These are phyloP conservation scores for Blumeria graminis DNA, from an alignment of 2,329 filamentous ascomycete species.

Conservation along the genomic window DNA sequence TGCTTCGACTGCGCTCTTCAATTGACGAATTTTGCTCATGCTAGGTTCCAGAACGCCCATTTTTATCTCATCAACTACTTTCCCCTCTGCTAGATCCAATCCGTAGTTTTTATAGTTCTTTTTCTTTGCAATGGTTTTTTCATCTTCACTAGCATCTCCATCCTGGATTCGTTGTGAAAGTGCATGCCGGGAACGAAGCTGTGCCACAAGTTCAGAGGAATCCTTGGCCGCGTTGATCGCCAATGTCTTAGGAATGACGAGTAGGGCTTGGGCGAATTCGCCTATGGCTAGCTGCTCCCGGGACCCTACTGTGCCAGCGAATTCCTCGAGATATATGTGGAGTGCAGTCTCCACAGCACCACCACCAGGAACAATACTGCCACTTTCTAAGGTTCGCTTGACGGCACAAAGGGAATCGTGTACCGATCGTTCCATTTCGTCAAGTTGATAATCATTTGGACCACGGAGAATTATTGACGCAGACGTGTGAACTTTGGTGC, in stretches of 20 bases:
- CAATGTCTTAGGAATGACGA: conserved; percentile 86
- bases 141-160: conserved; percentile 60
- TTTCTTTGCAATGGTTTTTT: conserved; percentile 73
- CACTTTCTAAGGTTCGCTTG: conserved; percentile 90
- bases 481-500: conserved; percentile 80
- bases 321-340: conserved; percentile 97
- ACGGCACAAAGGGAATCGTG: conserved; percentile 94
- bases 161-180: conserved; percentile 80
- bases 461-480: conserved; percentile 91
- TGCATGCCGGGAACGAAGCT: conserved; percentile 82
- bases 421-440: conserved; percentile 97
- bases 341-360: conserved; percentile 96
- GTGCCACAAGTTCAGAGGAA: conserved; percentile 78
- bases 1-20: conserved; percentile 95
- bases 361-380: conserved; percentile 86
- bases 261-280: conserved; percentile 85
- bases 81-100: conserved; percentile 68
- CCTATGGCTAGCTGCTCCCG: conserved; percentile 94
- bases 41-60: conserved; percentile 86
- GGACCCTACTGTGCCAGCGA: conserved; percentile 87
- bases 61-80: conserved; percentile 83
- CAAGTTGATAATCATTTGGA: conserved; percentile 84
- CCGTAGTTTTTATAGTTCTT: conserved; percentile 99
- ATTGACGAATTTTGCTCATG: conserved; percentile 93
- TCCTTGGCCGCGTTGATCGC: conserved; percentile 96